Base-by-base conservation (phyloP, 2,329 filamentous ascomycete genomes). In the Exophiala viscosa region DNA sequence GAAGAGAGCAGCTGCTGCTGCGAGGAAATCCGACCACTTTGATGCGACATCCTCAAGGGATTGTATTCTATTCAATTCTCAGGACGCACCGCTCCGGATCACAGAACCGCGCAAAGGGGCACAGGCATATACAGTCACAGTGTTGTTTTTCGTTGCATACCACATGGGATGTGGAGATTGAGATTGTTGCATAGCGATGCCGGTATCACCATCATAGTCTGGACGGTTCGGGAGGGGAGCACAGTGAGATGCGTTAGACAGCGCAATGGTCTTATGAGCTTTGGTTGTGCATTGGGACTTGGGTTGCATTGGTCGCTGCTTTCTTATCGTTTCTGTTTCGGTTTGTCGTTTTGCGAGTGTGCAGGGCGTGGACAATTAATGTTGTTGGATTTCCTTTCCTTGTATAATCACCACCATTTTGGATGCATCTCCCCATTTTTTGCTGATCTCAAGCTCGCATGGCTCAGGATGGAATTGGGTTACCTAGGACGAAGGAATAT, bases 31-130 rank as follows among this genome's bases (percentile, higher is more conserved):
- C 7, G n/a, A 23, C 28, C 18, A 42, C 18, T 42, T 41, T 42
- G 18, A 48, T 32, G 32, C 38, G 33, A 23, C 33, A 13, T 38
- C 42, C 43, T 42, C 28, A 15, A 39, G 20, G 48, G 33, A 31
- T 50, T 50, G 13, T 44, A 14, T 44, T 28, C 23, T 31, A 20
- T 28, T n/a, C 49, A 28, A 17, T 45, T 48, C 50, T 48, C 40
- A 20, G 28, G 28, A 49, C 20, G 45, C 20, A 28, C 44, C 48
- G 38, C 43, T 35, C 54, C 54, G 55, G 55, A 58, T 32, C 48
- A 58, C 55, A 58, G 55, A 42, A 58, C 55, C 55, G 55, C 45
- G 42, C 55, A 58, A 39, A 42, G 14, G 23, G 50, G 50, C 45
- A 58, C 15, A 40, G 45, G 41, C 45, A 47, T 50, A 49, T 41